Evolutionary conservation across 345 rosid species (phyloP).

Genomic region (Ailanthus altissimus): DNA sequence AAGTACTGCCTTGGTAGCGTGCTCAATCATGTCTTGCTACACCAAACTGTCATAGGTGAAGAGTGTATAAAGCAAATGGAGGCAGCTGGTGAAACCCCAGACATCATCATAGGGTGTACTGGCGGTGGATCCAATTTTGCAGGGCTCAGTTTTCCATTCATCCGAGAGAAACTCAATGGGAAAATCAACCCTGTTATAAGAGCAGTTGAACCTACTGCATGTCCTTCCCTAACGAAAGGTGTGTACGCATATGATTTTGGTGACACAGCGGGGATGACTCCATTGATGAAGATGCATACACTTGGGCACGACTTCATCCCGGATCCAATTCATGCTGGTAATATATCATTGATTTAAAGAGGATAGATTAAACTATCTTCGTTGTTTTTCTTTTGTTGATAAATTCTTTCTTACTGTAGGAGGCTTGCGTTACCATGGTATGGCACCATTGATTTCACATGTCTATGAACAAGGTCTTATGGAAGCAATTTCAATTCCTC

Average conservation of each 20-base stretch:
- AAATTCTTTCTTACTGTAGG: constrained; percentile 44
- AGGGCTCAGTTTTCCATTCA: constrained; percentile 89
- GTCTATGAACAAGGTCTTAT: constrained; percentile 76
- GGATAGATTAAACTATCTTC: constrained; percentile 2
- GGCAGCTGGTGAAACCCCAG: constrained; percentile 76
- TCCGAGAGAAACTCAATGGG: constrained; percentile 83
- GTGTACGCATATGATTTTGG: constrained; percentile 87
- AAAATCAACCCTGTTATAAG: constrained; percentile 75
- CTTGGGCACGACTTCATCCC: constrained; percentile 96
- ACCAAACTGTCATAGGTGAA: constrained; percentile 93
- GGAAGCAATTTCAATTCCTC: constrained; percentile 90
- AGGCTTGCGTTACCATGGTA: constrained; percentile 92
- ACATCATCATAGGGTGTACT: constrained; percentile 85
- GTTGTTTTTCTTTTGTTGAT: constrained; percentile 14
- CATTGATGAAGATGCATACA: constrained; percentile 99
- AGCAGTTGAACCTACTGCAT: constrained; percentile 90
- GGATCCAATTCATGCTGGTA: constrained; percentile 97
- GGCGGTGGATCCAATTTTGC: constrained; percentile 98
- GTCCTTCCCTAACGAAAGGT: constrained; percentile 90
- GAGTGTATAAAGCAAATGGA: constrained; percentile 90
- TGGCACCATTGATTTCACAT: constrained; percentile 91
- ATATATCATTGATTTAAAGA: constrained; percentile 4
- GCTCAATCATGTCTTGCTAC: constrained; percentile 86
- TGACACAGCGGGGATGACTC: constrained; percentile 89
- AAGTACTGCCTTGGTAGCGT: constrained; percentile 94